Conservation (phyloP, 306 rosid genomes). For the Carpinus viminea region DNA sequence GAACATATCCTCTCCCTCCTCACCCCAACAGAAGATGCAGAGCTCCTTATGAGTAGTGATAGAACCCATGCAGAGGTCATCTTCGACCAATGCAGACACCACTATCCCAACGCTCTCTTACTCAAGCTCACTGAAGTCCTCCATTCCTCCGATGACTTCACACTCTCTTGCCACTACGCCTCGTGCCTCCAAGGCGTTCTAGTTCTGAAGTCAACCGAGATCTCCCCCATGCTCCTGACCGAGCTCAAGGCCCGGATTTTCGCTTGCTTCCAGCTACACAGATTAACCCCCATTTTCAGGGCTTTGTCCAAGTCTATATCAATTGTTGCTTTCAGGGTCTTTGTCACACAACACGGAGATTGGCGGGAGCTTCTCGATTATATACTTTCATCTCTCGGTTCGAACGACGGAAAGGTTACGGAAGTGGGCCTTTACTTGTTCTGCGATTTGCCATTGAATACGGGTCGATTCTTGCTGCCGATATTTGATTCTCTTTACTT, state of each 20-base stretch:
- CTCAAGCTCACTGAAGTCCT: conserved; percentile 22
- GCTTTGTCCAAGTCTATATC: background rate
- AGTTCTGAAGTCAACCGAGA: background rate
- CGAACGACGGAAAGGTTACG: background rate
- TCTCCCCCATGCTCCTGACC: background rate
- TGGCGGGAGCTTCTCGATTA: conserved; percentile 28
- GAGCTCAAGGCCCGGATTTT: conserved; percentile 14
- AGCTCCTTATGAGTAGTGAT: too few species aligned
- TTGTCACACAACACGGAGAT: background rate
- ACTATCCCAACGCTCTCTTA: conserved; percentile 22
- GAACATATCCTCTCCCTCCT: background rate
- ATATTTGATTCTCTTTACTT: background rate
- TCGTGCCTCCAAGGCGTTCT: background rate
- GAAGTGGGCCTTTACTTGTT: conserved; percentile 19
- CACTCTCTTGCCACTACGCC: background rate
- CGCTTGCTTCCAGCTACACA: background rate
- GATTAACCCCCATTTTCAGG: background rate
- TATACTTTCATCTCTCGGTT: background rate
- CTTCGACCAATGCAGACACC: background rate
- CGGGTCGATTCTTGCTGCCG: background rate
- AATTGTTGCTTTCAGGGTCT: conserved; percentile 3
- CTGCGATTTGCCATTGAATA: background rate
- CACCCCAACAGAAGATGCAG: background rate
- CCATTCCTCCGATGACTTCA: background rate
- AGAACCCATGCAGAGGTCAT: background rate